Percentiles rank a stretch among this genome's conserved stretches.
Evolutionary conservation across 2,329 filamentous ascomycete genomes (phyloP).

Genomic region (Cryphonectria radicalis): DNA sequence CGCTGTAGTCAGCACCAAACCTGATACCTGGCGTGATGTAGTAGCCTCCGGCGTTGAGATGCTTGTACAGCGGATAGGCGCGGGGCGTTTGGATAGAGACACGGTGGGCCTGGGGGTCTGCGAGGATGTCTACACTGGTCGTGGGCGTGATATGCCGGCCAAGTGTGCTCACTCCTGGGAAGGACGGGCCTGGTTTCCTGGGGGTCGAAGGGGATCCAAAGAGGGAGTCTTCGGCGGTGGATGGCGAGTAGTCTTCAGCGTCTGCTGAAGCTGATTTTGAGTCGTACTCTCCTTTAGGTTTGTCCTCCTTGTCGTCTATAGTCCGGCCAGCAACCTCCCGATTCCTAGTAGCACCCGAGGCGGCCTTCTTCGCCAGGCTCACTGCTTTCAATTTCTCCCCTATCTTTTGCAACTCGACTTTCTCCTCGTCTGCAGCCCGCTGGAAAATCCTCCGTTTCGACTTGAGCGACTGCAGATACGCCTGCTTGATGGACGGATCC

Average conservation of each 20-base stretch:
- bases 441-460: constrained; percentile 48
- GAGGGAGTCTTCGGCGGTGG: constrained; percentile 6
- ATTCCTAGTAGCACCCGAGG: background rate
- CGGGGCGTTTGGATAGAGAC: constrained; percentile 41
- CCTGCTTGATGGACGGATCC: constrained; percentile 59
- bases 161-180: constrained; percentile 31
- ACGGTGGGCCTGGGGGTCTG: constrained; percentile 26
- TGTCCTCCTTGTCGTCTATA: background rate
- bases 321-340: background rate
- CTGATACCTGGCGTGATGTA: constrained; percentile 90
- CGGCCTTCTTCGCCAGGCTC: constrained; percentile 12
- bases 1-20: constrained; percentile 92
- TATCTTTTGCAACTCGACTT: constrained; percentile 39
- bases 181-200: background rate
- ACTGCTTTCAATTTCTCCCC: constrained; percentile 29
- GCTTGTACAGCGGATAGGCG: constrained; percentile 77
- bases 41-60: constrained; percentile 79
- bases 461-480: constrained; percentile 65
- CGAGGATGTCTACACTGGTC: constrained; percentile 43
- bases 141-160: constrained; percentile 49
- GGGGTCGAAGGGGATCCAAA: constrained; percentile 9
- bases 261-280: background rate
- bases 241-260: constrained; percentile 3
- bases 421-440: constrained; percentile 45
- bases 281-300: constrained; percentile 6